phyloP scores from a whole-genome alignment of 768 basidiomycete genomes.

The Termitomyces sp. region DNA sequence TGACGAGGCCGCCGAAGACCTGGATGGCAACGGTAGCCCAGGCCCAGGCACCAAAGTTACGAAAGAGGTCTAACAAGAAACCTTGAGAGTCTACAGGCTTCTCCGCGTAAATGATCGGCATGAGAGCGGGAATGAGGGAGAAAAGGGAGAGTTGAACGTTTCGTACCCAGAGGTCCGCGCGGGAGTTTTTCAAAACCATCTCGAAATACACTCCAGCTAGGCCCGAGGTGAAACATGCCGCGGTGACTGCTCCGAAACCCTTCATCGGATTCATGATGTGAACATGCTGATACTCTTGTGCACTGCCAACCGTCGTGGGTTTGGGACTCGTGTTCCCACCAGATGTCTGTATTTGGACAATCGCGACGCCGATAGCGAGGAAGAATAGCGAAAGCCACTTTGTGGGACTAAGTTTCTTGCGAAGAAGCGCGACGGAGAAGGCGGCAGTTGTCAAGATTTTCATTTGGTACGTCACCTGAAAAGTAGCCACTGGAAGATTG shows the following conservation, averaged over 20 bases:
- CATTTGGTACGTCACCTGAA: constrained; percentile 98
- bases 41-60: constrained; percentile 91
- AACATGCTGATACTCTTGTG: constrained; percentile 54
- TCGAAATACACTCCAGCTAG: constrained; percentile 93
- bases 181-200: constrained; percentile 83
- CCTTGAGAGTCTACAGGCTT: constrained; percentile 37
- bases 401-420: constrained; percentile 59
- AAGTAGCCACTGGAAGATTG: constrained; percentile 94
- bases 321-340: constrained; percentile 18
- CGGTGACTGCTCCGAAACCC: constrained; percentile 78
- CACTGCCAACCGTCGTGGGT: constrained; percentile 54
- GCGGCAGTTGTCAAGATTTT: constrained; percentile 96
- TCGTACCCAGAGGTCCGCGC: constrained; percentile 84
- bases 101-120: constrained; percentile 64
- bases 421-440: constrained; percentile 81
- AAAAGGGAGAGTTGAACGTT: constrained; percentile 88
- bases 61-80: constrained; percentile 59
- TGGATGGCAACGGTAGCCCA: constrained; percentile 91
- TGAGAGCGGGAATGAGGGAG: constrained; percentile 83
- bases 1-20: constrained; percentile 90
- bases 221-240: constrained; percentile 87
- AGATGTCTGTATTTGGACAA: constrained; percentile 87
- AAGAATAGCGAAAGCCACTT: constrained; percentile 90
- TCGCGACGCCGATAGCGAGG: constrained; percentile 87
- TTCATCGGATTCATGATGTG: constrained; percentile 80